Percentiles rank a stretch among this genome's conserved stretches.
phyloP scores from a whole-genome alignment of 2,329 filamentous ascomycete genomes.

The Ophiostoma perfectum region DNA sequence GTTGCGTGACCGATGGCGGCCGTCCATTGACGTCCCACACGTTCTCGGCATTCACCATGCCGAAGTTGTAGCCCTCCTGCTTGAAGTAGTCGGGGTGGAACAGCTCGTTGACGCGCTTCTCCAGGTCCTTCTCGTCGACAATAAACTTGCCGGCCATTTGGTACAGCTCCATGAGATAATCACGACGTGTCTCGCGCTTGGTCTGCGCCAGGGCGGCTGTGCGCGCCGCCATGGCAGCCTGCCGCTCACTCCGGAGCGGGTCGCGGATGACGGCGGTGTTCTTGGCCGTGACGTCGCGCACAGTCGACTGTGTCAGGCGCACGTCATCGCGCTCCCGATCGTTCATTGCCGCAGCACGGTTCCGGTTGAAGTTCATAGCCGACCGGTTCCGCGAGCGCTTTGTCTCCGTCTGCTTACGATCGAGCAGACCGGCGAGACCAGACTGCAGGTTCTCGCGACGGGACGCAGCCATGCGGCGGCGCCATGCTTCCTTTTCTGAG shows the following conservation, averaged over 20 bases:
- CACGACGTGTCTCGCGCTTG: slow-evolving; percentile 56
- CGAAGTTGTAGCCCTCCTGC: slow-evolving; percentile 36
- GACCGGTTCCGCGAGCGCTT: slow-evolving; percentile 18
- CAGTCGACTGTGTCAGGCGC: slow-evolving; percentile 60
- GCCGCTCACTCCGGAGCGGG: slow-evolving; percentile 54
- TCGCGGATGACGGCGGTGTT: slow-evolving; percentile 54
- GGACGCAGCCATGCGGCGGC: slow-evolving; percentile 63
- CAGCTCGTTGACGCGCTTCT: slow-evolving; percentile 64
- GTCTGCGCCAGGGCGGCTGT: slow-evolving; percentile 42
- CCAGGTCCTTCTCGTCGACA: slow-evolving; percentile 70
- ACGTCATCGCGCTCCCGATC: slow-evolving; percentile 71
- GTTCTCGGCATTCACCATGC: slow-evolving; percentile 37
- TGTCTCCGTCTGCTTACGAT: slow-evolving; percentile 49
- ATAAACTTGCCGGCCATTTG: slow-evolving; percentile 86
- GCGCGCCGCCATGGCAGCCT: slow-evolving; percentile 39
- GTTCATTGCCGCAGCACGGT: slow-evolving; percentile 31
- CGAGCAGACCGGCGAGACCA: slow-evolving; percentile 64
- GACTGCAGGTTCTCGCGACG: slow-evolving; percentile 67
- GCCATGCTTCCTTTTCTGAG: slow-evolving; percentile 52
- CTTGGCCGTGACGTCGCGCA: slow-evolving; percentile 48
- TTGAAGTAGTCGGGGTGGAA: slow-evolving; percentile 62
- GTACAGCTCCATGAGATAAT: slow-evolving; percentile 80
- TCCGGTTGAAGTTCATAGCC: slow-evolving; percentile 38
- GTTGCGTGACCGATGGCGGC: slow-evolving; percentile 42
- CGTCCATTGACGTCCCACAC: slow-evolving; percentile 48